Percentiles rank a stretch among this genome's conserved stretches.
Evolutionary conservation across 2,329 filamentous ascomycete genomes (phyloP).

Genomic region (Rhynchosporium agropyri): DNA sequence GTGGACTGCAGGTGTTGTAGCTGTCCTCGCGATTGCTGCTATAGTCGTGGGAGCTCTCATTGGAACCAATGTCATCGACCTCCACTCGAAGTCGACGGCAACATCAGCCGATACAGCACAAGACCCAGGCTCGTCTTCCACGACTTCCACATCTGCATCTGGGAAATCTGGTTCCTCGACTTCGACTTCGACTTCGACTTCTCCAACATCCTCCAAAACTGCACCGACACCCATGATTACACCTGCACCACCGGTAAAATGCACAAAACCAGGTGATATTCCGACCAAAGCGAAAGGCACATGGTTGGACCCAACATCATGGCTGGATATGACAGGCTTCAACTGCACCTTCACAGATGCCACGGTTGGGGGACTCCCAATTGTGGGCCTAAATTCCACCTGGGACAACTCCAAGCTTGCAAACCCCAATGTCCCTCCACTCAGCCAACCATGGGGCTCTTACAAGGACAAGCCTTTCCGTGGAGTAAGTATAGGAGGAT

Average conservation of each 20-base stretch:
- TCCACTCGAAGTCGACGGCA: constrained; percentile 13
- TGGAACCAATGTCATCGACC: constrained; percentile 15
- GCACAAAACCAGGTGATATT: constrained; percentile 11
- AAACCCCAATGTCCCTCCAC: constrained; percentile 77
- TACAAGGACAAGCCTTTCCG: constrained; percentile 80
- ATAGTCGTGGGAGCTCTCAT: constrained; percentile 17
- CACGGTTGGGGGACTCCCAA: constrained; percentile 78
- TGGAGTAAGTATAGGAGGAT: constrained; percentile 91
- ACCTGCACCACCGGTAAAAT: constrained; percentile 54
- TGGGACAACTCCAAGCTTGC: constrained; percentile 83
- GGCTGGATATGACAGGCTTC: constrained; percentile 87
- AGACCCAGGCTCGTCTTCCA: constrained; percentile 10
- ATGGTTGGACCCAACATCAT: constrained; percentile 84
- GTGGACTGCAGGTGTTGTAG: constrained; percentile 16
- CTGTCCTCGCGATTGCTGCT: constrained; percentile 15
- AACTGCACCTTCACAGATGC: constrained; percentile 89
- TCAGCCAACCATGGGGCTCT: constrained; percentile 73
- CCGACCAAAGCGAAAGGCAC: constrained; percentile 59
- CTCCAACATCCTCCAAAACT: constrained; percentile 11
- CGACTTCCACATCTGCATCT: constrained; percentile 16
- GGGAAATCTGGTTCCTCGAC: constrained; percentile 8
- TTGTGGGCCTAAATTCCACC: constrained; percentile 83
- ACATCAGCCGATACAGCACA: constrained; percentile 14
- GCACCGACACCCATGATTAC: not conserved
- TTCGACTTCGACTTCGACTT: constrained; percentile 4